A percentile compares a stretch with the other conserved stretches of the same genome.
These are phyloP conservation scores for Hydrangea macrophylla DNA, from an alignment of 148 eudicot species.

Conservation along the genomic window DNA sequence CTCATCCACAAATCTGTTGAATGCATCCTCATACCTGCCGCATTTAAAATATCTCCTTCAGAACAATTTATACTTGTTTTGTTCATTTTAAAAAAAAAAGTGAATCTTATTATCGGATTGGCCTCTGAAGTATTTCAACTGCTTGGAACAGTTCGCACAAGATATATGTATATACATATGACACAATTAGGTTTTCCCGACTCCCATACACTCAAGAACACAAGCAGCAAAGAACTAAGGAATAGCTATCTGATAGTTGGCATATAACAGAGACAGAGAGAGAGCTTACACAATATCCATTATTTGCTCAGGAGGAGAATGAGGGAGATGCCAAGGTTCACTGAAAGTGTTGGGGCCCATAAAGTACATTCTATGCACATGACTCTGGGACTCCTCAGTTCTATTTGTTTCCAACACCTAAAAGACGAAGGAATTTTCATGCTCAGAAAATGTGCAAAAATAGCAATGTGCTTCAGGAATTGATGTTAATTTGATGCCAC, in stretches of 20 bases:
- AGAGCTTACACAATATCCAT: slow-evolving; percentile 78
- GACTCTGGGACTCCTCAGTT: slow-evolving; percentile 81
- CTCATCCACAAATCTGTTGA: slow-evolving; percentile 91
- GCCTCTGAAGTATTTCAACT: not conserved
- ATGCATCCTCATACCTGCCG: slow-evolving; percentile 87
- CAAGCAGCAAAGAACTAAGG: no score
- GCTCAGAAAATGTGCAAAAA: slow-evolving; percentile 11
- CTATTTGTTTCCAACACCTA: slow-evolving; percentile 93
- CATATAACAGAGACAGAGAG: slow-evolving; percentile 16
- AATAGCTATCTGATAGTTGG: no score
- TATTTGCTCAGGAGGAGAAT: slow-evolving; percentile 94
- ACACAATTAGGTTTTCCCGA: no score
- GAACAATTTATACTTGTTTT: slow-evolving; percentile 2
- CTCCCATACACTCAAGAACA: not conserved
- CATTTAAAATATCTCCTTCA: no score
- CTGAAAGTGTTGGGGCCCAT: slow-evolving; percentile 91
- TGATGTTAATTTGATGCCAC: not conserved
- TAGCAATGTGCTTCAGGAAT: not conserved
- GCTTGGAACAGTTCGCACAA: not conserved
- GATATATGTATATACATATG: not conserved
- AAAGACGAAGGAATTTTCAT: slow-evolving; percentile 20
- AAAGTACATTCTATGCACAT: slow-evolving; percentile 90
- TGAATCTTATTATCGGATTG: not conserved
- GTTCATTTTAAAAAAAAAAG: not conserved
- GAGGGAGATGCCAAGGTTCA: slow-evolving; percentile 96